Percentiles rank a stretch among this genome's conserved stretches.
Evolutionary conservation across 2,329 filamentous ascomycete species (phyloP).

Genomic region (Ophiostoma australiae): DNA sequence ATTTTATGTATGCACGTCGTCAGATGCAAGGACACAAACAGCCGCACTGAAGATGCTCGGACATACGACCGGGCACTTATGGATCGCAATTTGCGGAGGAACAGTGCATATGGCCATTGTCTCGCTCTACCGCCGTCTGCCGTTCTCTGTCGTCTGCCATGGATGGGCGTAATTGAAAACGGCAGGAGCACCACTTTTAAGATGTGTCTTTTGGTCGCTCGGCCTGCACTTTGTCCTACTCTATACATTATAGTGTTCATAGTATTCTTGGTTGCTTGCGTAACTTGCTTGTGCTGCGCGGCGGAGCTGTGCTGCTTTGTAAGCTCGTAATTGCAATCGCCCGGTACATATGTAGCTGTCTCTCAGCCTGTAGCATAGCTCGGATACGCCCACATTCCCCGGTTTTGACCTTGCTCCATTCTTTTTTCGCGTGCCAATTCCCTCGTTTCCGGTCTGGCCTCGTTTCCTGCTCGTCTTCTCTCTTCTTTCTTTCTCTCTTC

Average conservation of each 20-base stretch:
- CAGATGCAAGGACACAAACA: background rate
- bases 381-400: conserved; percentile 2
- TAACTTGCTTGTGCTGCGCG: background rate
- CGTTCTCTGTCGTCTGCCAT: background rate
- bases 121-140: background rate
- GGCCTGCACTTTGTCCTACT: background rate
- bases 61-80: background rate
- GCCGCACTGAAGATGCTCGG: background rate
- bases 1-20: background rate
- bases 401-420: conserved; percentile 7
- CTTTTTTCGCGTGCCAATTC: conserved; percentile 17
- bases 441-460: background rate
- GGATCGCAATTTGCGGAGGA: background rate
- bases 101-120: background rate
- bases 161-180: background rate
- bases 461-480: background rate
- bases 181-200: background rate
- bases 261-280: background rate
- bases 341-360: too few species aligned
- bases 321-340: background rate
- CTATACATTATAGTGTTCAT: too few species aligned
- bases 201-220: background rate
- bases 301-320: background rate
- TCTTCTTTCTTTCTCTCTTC: background rate
- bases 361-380: background rate